phyloP scores from a whole-genome alignment of 495 filamentous ascomycete genomes.

The Amniculicola lignicola region DNA sequence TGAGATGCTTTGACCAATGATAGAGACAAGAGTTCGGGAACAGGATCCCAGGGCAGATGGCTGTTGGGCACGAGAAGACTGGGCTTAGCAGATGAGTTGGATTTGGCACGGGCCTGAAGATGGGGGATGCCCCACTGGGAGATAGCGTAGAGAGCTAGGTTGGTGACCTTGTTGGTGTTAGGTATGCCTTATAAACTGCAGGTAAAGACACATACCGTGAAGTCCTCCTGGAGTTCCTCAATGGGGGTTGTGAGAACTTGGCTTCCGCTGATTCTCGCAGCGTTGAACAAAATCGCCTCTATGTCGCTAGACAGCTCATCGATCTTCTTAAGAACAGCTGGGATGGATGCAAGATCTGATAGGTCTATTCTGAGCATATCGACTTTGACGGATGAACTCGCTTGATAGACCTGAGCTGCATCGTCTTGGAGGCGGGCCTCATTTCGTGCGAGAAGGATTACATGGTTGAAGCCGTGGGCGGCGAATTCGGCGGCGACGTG shows the following conservation, averaged over 20 bases:
- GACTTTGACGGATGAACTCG: constrained; percentile 30
- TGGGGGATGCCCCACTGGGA: constrained; percentile 41
- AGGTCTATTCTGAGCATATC: constrained; percentile 40
- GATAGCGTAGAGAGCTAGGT: constrained; percentile 41
- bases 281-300: constrained; percentile 46
- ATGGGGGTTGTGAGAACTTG: constrained; percentile 36
- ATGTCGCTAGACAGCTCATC: constrained; percentile 16
- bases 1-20: constrained; percentile 47
- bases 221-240: constrained; percentile 43
- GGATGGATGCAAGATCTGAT: constrained; percentile 30
- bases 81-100: constrained; percentile 33
- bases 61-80: constrained; percentile 43
- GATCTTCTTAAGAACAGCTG: constrained; percentile 9
- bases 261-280: constrained; percentile 40
- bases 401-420: constrained; percentile 29
- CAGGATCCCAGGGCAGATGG: constrained; percentile 38
- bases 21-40: constrained; percentile 44
- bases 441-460: constrained; percentile 44
- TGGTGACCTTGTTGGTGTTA: constrained; percentile 37
- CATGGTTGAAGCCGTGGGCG: constrained; percentile 40
- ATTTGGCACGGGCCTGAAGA: constrained; percentile 28
- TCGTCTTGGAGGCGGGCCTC: constrained; percentile 39
- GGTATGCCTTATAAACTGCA: not conserved
- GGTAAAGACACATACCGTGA: constrained; percentile 37
- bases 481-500: constrained; percentile 42